Evolutionary conservation across 176 grass and related monocot species (phyloP), one percentile per base, ranked within the genome.

Genomic region (Cocos nucifera): DNA sequence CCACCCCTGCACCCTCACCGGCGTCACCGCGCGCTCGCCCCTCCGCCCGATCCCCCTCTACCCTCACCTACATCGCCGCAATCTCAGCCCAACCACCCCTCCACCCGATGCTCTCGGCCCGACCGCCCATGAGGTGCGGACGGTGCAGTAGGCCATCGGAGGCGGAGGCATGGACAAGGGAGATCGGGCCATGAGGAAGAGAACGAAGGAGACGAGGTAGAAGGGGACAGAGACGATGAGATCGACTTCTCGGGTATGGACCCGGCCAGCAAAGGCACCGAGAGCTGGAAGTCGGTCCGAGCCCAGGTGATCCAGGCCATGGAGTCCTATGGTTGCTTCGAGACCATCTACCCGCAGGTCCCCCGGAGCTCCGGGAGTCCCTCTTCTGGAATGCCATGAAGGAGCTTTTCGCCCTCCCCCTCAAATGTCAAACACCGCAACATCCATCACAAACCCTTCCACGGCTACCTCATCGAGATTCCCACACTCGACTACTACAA

Each of bases 371-470:
- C 65, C 65, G 65, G 16, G 26, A 56, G 22, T 54, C 26, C 17
- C 4, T 67, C 25, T 18, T 56, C 17, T 10, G 26, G 4, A 16
- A 12, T 5, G 26, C 19, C 65, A 3, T 52, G 22, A 10, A 56
- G 52, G 65, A 67, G 17, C 51, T 67, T 2, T 67, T 67, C 52
- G 49, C 52, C 49, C 65, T 67, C 49, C 51, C 65, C 5, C 17
- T 30, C n/a, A 27, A n/a, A 67, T 10, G 8, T 15, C 51, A 67
- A 67, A 18, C 9, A 55, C 16, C 53, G 32, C 51, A 67, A 67
- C 52, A 15, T 26, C 26, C 32, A 27, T 12, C 35, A 44, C n/a
- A 19, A 15, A 17, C 2, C 14, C 26, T 67, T 20, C 65, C 17
- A 52, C 18, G 65, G 65, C 18, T 67, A 67, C n/a, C 22, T 67